Base-by-base conservation (phyloP, 768 basidiomycete genomes). In the Coprinopsis sp. region DNA sequence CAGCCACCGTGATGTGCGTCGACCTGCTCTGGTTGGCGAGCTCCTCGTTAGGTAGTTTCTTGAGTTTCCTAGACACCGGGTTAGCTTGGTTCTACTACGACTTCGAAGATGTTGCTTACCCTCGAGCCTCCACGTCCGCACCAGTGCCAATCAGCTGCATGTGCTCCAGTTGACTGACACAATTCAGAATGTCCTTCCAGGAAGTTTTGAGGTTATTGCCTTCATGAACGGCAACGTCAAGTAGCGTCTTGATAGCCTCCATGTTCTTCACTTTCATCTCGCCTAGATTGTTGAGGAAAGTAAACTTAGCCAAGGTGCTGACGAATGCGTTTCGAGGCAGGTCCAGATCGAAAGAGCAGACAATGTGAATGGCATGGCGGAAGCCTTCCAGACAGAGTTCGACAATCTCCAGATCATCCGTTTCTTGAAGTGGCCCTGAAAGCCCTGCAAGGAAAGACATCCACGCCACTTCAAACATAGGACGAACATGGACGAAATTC, bases 251-350 rank as follows among this genome's bases (percentile, higher is more conserved):
- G 70, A 99, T 97, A 5, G 95, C 96, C 62, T 98, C 96, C 82
- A 99, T 96, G 61, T 98, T 98, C 73, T 98, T 98, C 27, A 91
- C 77, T 68, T 92, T 94, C 96, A 99, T 99, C 72, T 98, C 96
- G 45, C 93, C 92, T 4, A 98, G 69, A 60, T 99, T 98, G 64
- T 90, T 97, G 52, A 98, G 73, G 75, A 96, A 96, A 0, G 96
- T 99, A 65, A 98, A 97, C 63, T 98, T 99, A 29, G 77, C 84
- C 16, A 99, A 73, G 0, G 96, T 99, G 16, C 94, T 93, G 36
- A 99, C 92, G 60, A 98, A 99, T 1, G 94, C 96, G 58, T 98
- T 98, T n/a, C 96, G 82, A 63, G 97, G 92, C 33, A 99, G 73
- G 63, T 98, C 96, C 54, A 98, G 74, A 58, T 98, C 95, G 61